Evolutionary conservation across 805 yeast genomes (phyloP).

Genomic region (Ogataea haglerorum): DNA sequence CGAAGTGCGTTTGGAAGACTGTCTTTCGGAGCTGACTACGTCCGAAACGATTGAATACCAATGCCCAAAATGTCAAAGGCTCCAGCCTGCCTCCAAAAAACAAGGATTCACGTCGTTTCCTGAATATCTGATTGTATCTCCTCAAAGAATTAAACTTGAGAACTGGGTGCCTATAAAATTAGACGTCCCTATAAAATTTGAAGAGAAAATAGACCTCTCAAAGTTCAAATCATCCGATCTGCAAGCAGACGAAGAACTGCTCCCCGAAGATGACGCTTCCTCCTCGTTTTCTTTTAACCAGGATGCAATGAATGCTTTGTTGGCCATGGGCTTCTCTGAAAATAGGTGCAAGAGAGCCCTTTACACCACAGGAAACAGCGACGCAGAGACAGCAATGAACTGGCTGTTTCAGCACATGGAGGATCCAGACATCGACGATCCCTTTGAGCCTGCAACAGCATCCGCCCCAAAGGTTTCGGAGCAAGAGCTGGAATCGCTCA

Average conservation of each 20-base stretch:
- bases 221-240: slow-evolving; percentile 40
- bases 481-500: slow-evolving; percentile 45
- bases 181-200: slow-evolving; percentile 61
- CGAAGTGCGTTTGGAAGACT: slow-evolving; percentile 45
- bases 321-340: slow-evolving; percentile 85
- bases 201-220: slow-evolving; percentile 42
- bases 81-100: slow-evolving; percentile 37
- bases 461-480: slow-evolving; percentile 24
- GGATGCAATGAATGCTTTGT: slow-evolving; percentile 50
- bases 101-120: slow-evolving; percentile 65
- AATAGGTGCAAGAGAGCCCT: slow-evolving; percentile 65
- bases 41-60: slow-evolving; percentile 59
- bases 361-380: slow-evolving; percentile 63
- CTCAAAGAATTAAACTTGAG: slow-evolving; percentile 75
- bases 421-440: slow-evolving; percentile 70
- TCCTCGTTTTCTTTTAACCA: slow-evolving; percentile 50
- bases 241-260: slow-evolving; percentile 37
- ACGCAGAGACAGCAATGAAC: slow-evolving; percentile 73
- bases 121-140: slow-evolving; percentile 62
- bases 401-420: slow-evolving; percentile 91
- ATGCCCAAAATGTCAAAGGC: slow-evolving; percentile 53
- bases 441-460: slow-evolving; percentile 36
- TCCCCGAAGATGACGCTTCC: slow-evolving; percentile 36
- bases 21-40: slow-evolving; percentile 43
- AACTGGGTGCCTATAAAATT: slow-evolving; percentile 90